Evolutionary conservation across 208 protist species (phyloP), one percentile per base, ranked within the genome.

Genomic region (Acanthamoeba royreba): DNA sequence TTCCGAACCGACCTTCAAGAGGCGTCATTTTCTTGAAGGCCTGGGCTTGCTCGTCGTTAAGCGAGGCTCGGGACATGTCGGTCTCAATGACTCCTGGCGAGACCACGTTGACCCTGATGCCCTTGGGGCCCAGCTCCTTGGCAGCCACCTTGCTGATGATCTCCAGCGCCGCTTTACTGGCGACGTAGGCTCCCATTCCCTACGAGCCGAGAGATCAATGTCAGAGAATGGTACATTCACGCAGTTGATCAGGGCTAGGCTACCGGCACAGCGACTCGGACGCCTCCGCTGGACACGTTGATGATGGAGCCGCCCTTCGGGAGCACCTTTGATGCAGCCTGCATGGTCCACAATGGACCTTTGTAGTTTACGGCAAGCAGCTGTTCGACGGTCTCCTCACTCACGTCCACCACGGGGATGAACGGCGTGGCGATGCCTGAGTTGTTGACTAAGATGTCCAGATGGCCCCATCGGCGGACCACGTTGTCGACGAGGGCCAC

Each of bases 101-200:
- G 83, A 90, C 22, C 13, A 31, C 46, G 33, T 90, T 90, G 83
- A 63, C 83, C 25, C 83, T 42, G 83, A 90, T 88, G 38, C 79
- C 79, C 40, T 28, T 58, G 8, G 79, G 79, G 28, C 79, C 79
- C 4, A 90, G 53, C 61, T 72, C 61, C n/a, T 25, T 7, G 4
- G 61, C 61, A 5, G 61, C 61, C 2, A 25, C 25, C n/a, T 90
- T 33, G 28, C 31, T 28, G 15, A 90, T 5, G 33, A 22, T 5
- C 31, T 66, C 25, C 11, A 90, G 47, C 2, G 83, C 83, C 2
- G 47, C 83, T 49, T 90, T 90, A 4, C 17, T 25, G 31, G 52
- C 53, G 2, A 35, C 2, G 38, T 90, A 90, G 19, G 19, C 35
- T 1, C 31, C 83, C 7, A 49, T 4, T 31, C 83, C 63, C 43